Conservation (phyloP, 208 protist species). For the Herpetomonas tarakana region DNA sequence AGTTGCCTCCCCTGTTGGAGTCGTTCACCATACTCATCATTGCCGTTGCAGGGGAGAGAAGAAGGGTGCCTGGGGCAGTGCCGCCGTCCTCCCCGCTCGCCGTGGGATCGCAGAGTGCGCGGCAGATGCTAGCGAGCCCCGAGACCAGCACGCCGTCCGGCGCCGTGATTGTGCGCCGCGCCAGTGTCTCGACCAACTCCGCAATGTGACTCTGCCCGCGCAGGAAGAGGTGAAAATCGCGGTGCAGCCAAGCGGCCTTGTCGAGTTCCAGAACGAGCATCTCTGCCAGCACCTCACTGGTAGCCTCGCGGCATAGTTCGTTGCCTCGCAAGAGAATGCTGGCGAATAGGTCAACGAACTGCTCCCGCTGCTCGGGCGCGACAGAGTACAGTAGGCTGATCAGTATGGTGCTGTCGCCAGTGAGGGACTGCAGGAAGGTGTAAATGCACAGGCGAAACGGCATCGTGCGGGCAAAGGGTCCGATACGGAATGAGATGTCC, state of each 20-base stretch:
- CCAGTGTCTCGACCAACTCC: constrained; percentile 20
- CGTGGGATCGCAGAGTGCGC: constrained; percentile 3
- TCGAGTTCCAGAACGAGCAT: constrained; percentile 41
- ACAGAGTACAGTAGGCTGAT: constrained; percentile 28
- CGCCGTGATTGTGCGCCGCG: constrained; percentile 9
- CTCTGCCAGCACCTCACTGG: constrained; percentile 24
- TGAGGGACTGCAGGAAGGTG: constrained; percentile 22
- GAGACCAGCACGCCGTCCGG: constrained; percentile 14
- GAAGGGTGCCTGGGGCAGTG: neutral
- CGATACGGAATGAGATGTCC: constrained; percentile 7
- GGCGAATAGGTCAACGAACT: constrained; percentile 22
- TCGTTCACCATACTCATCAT: neutral
- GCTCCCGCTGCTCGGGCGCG: constrained; percentile 22
- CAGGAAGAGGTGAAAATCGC: constrained; percentile 32
- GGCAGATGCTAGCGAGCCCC: constrained; percentile 15
- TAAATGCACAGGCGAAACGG: constrained; percentile 11
- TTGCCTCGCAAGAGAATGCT: constrained; percentile 25
- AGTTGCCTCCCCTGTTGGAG: neutral
- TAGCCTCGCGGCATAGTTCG: constrained; percentile 18
- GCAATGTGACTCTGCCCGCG: constrained; percentile 22
- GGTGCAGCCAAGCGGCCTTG: constrained; percentile 23
- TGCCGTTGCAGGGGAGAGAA: neutral
- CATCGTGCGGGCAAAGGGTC: constrained; percentile 2
- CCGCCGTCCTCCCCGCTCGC: neutral
- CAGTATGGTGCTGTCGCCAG: constrained; percentile 26